Conservation (phyloP, 345 rosid genomes). For the Aethionema arabicum region DNA sequence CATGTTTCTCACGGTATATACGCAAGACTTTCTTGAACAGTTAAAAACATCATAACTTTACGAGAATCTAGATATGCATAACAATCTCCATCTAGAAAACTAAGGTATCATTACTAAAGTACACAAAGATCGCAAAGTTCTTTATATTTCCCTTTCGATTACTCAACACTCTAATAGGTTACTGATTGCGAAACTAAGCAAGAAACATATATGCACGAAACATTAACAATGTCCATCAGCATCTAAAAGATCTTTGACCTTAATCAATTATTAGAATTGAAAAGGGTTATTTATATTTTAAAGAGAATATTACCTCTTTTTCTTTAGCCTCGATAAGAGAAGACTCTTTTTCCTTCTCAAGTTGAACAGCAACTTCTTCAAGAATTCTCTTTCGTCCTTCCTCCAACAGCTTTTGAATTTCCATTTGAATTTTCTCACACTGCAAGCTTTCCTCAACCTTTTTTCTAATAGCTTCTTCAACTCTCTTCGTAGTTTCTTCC, state of each 20-base stretch:
- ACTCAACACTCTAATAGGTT: background rate
- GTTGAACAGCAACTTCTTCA: constrained; percentile 75
- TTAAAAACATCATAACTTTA: constrained; percentile 3
- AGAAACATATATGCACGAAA: background rate
- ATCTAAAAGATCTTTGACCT: background rate
- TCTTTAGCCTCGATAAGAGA: constrained; percentile 60
- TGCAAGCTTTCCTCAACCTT: constrained; percentile 81
- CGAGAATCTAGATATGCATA: background rate
- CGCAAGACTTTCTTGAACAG: background rate
- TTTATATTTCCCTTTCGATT: background rate
- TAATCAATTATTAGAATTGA: background rate
- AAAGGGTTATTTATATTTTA: background rate
- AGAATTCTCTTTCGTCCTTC: constrained; percentile 69
- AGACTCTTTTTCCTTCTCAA: constrained; percentile 81
- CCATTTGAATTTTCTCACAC: constrained; percentile 61
- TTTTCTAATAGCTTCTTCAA: constrained; percentile 73
- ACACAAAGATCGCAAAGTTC: background rate
- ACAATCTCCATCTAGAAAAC: constrained; percentile 17
- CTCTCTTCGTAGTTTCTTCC: constrained; percentile 88
- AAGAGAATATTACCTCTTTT: constrained; percentile 60
- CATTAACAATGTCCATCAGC: background rate
- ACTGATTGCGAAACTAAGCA: background rate
- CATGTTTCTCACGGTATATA: too few relatives aligned
- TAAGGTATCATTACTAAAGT: background rate
- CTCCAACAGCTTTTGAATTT: constrained; percentile 64